Percentiles rank a stretch among this genome's conserved stretches.
Conservation (phyloP, 306 rosid genomes). For the Phaseolus lunatus region DNA sequence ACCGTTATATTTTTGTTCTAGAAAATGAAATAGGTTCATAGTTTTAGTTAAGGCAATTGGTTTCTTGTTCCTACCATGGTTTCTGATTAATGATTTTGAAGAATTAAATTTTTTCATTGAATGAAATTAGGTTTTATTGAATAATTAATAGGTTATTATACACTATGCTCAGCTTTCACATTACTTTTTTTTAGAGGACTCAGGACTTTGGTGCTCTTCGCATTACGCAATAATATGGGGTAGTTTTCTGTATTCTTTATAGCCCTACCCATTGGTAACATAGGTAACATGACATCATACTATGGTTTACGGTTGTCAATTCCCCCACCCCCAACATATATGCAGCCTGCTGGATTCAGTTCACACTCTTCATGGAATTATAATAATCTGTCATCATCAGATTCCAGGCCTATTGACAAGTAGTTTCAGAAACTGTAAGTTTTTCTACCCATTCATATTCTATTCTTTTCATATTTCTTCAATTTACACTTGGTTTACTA, state of each 20-base stretch:
- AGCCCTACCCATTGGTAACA: no score
- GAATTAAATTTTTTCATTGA: constrained; percentile 42
- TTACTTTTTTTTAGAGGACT: not conserved
- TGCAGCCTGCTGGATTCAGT: constrained; percentile 66
- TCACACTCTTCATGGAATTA: constrained; percentile 73
- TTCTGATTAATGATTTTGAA: not conserved
- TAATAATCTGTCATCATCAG: constrained; percentile 53
- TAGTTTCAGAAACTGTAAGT: constrained; percentile 87
- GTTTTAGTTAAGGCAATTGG: not conserved
- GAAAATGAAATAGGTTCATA: no score
- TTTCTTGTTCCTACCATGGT: not conserved
- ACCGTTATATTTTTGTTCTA: no score
- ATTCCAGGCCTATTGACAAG: constrained; percentile 64
- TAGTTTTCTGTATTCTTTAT: no score
- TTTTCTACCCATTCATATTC: constrained; percentile 31
- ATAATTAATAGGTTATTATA: not conserved
- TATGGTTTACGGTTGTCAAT: constrained; percentile 20
- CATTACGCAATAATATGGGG: no score
- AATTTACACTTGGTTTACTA: constrained; percentile 12
- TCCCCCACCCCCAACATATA: constrained; percentile 20
- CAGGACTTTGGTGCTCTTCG: no score
- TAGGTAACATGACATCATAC: no score
- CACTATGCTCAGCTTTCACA: not conserved
- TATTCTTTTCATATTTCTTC: constrained; percentile 32
- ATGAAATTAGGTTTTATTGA: not conserved